Evolutionary conservation across 371 early-diverging fungal species (phyloP).

Genomic region (Syncephalastrum monosporum): DNA sequence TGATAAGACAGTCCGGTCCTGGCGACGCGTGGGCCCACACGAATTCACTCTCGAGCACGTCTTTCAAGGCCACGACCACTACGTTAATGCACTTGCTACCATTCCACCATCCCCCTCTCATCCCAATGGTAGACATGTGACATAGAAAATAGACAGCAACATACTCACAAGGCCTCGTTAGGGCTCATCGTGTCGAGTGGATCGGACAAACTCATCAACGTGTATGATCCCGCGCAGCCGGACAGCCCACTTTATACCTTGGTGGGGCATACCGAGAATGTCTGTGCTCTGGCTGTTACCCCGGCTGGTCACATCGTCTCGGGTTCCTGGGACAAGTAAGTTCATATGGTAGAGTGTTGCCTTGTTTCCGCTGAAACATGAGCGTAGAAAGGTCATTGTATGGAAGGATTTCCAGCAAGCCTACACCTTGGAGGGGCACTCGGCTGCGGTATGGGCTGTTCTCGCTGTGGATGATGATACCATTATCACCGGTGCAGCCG

Average conservation of each 20-base stretch:
- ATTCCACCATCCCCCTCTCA: slow-evolving; percentile 56
- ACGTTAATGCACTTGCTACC: slow-evolving; percentile 78
- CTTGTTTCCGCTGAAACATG: neutral
- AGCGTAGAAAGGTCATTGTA: slow-evolving; percentile 45
- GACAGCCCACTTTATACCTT: slow-evolving; percentile 66
- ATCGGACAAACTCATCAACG: slow-evolving; percentile 80
- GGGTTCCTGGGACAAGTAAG: slow-evolving; percentile 97
- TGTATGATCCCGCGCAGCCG: slow-evolving; percentile 68
- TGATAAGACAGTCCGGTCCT: slow-evolving; percentile 69
- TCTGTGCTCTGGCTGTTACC: slow-evolving; percentile 74
- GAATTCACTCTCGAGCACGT: slow-evolving; percentile 52
- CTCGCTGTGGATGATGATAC: slow-evolving; percentile 67
- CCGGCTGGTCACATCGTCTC: slow-evolving; percentile 77
- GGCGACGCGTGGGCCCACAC: slow-evolving; percentile 51
- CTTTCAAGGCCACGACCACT: slow-evolving; percentile 74
- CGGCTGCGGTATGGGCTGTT: slow-evolving; percentile 91
- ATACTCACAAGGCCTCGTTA: slow-evolving; percentile 16
- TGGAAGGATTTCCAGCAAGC: slow-evolving; percentile 81
- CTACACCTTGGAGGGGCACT: slow-evolving; percentile 78
- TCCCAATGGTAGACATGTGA: slow-evolving; percentile 59
- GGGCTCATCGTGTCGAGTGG: slow-evolving; percentile 85
- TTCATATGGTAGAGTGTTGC: neutral
- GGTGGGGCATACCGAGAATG: slow-evolving; percentile 86
- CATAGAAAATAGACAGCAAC: neutral
- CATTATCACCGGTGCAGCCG: slow-evolving; percentile 91